A percentile compares a stretch with the other conserved stretches of the same genome.
phyloP scores from a whole-genome alignment of 1,139 yeast genomes.

The Lipomyces yarrowii region DNA sequence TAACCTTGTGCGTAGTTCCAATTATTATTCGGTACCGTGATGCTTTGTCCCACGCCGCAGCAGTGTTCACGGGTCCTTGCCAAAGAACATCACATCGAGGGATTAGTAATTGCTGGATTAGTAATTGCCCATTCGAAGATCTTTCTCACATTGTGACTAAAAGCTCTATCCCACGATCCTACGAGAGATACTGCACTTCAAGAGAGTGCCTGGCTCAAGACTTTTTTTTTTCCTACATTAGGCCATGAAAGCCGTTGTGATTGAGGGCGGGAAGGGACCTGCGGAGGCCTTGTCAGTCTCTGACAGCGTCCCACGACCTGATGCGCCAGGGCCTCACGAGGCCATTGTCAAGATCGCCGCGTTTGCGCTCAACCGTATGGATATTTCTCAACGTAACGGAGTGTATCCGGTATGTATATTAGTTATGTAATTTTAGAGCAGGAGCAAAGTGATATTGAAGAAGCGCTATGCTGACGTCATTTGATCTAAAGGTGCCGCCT shows the following conservation, averaged over 20 bases:
- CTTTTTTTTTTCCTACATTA: not conserved
- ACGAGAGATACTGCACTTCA: not conserved
- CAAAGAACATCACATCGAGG: too few species aligned
- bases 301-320: constrained; percentile 33
- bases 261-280: constrained; percentile 38
- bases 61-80: too few species aligned
- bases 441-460: not conserved
- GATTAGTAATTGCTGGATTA: too few species aligned
- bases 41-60: too few species aligned
- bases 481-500: constrained; percentile 36
- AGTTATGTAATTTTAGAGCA: not conserved
- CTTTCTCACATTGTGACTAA: not conserved
- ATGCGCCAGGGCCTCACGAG: constrained; percentile 33
- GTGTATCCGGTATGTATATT: constrained; percentile 37
- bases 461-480: not conserved
- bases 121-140: too few species aligned
- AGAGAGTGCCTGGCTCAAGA: not conserved
- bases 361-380: constrained; percentile 44
- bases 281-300: constrained; percentile 38
- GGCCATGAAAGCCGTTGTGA: constrained; percentile 38
- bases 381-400: constrained; percentile 39
- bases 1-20: too few species aligned
- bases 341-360: constrained; percentile 41
- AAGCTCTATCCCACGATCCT: not conserved
- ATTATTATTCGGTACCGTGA: too few species aligned